These are phyloP conservation scores for Aphanomyces stellatus DNA, from an alignment of 352 stramenopile species.

Conservation along the genomic window DNA sequence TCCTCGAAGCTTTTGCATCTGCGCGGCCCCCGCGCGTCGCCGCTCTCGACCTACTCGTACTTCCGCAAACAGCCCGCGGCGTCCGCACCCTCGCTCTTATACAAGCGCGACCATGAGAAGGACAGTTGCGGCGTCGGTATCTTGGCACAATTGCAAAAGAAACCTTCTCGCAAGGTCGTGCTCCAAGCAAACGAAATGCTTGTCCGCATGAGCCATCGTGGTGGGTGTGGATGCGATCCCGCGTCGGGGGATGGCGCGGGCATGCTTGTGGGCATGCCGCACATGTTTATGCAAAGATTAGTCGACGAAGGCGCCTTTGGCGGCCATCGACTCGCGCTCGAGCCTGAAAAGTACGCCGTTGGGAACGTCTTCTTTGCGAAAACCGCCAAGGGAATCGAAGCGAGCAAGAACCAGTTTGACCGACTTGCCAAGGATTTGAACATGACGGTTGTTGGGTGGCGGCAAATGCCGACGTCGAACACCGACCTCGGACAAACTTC, in stretches of 20 bases:
- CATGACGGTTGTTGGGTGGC: constrained; percentile 89
- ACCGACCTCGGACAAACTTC: constrained; percentile 90
- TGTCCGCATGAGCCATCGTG: constrained; percentile 92
- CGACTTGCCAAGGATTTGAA: constrained; percentile 77
- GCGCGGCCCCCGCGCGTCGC: neutral
- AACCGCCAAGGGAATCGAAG: constrained; percentile 54
- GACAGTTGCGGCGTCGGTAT: constrained; percentile 92
- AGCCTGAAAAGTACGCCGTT: constrained; percentile 84
- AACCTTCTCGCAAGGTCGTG: constrained; percentile 84
- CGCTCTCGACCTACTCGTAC: constrained; percentile 7
- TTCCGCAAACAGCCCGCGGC: neutral
- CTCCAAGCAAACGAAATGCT: constrained; percentile 96
- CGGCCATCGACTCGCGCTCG: constrained; percentile 27
- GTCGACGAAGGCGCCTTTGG: constrained; percentile 73
- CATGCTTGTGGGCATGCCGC: constrained; percentile 94
- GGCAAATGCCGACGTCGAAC: constrained; percentile 90
- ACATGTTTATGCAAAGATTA: constrained; percentile 89
- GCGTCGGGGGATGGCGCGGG: constrained; percentile 87
- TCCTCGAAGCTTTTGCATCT: neutral
- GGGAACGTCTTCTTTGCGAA: constrained; percentile 88
- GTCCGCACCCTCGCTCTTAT: constrained; percentile 29
- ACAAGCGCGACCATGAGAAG: constrained; percentile 43
- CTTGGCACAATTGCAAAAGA: constrained; percentile 93
- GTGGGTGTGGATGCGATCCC: constrained; percentile 93
- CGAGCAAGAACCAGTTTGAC: constrained; percentile 85